Evolutionary conservation across 1,139 yeast genomes (phyloP).

Genomic region (Suhomyces yuchorum): DNA sequence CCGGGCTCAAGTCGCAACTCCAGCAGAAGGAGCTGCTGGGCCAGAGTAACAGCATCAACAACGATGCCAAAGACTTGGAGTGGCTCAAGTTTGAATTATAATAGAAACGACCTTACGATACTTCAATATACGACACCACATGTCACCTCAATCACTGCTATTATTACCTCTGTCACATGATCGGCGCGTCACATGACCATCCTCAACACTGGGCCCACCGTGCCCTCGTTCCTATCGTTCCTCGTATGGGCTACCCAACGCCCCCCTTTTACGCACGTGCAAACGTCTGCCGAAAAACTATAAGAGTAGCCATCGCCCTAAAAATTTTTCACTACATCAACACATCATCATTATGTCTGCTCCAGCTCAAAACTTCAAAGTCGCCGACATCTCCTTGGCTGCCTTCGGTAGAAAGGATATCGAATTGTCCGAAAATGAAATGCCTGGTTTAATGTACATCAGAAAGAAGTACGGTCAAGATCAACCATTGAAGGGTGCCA

Average conservation of each 20-base stretch:
- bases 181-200: neutral
- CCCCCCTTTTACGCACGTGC: constrained; percentile 3
- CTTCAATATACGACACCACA: neutral
- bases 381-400: constrained; percentile 97
- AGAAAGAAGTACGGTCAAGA: constrained; percentile 88
- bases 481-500: constrained; percentile 98
- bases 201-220: neutral
- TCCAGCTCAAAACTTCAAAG: constrained; percentile 67
- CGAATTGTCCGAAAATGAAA: constrained; percentile 98
- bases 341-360: constrained; percentile 16
- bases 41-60: constrained; percentile 11
- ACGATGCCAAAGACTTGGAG: constrained; percentile 38
- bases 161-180: neutral
- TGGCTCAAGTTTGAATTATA: constrained; percentile 51
- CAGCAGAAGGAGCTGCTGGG: constrained; percentile 7
- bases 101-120: constrained; percentile 5
- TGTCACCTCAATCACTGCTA: neutral
- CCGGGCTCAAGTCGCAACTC: constrained; percentile 28
- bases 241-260: constrained; percentile 3
- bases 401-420: constrained; percentile 99
- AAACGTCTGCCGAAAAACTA: constrained; percentile 4
- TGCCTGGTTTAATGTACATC: constrained; percentile 99
- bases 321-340: constrained; percentile 6
- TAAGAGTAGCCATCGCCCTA: constrained; percentile 8
- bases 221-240: neutral